Base-by-base conservation (phyloP, 371 early-diverging fungal genomes). In the Actinomortierella ambigua region DNA sequence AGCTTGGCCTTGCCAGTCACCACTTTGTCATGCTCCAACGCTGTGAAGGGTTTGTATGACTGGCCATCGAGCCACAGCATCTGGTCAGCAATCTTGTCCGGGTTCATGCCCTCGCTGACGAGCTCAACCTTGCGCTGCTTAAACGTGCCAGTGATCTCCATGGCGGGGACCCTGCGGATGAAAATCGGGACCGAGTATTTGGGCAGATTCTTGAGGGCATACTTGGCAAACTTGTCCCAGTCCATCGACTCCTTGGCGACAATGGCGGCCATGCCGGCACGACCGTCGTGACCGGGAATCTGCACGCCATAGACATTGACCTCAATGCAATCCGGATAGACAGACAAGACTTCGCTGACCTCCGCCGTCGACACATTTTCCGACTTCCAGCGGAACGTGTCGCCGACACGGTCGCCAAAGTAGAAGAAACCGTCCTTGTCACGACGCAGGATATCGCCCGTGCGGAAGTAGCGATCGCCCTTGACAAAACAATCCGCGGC, bases 351-450 rank as follows among this genome's bases (percentile, higher is more conserved):
- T 51, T 83, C 83, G 0, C 85, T 81, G 11, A 91, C 88, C 69
- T 91, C 90, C 4, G 82, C 82, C 6, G 90, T 87, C 11, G 87
- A 79, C 13, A 90, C 88, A 58, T 90, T 90, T 63, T 90, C 90
- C 1, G 85, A 79, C 50, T 88, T 86, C 89, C 90, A 90, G 13
- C 90, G 78, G 79, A 90, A 92, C 0, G 91, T 88, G 49, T 93
- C 92, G 11, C 92, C 92, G 8, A 87, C 71, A 53, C 93, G 86
- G 47, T 91, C 92, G n/a, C 85, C 85, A 79, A 93, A 91, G 75
- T 85, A 90, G 52, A 80, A 87, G 68, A 83, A 88, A 2, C 89
- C 90, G 27, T 83, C 79, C n/a, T 55, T 63, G 55, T 85, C 84
- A 24, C 77, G 78, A 48, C 75, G 82, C 22, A 91, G 68, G 23